Conservation (phyloP, 306 rosid species). For the Prunus persica region Prunus_persica_NCBIv2 NC_034016.1:14129001-14129500, state of each 20-base stretch:
- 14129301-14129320: slow-evolving; percentile 4
- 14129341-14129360: slow-evolving; percentile 60
- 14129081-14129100: slow-evolving; percentile 16
- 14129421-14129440: slow-evolving; percentile 86
- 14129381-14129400: slow-evolving; percentile 91
- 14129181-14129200: background rate
- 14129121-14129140: slow-evolving; percentile 1
- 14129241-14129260: background rate
- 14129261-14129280: background rate
- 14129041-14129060: slow-evolving; percentile 75
- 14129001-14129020: slow-evolving; percentile 88
- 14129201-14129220: background rate
- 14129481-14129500: slow-evolving; percentile 77
- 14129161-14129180: background rate
- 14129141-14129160: background rate
- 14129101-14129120: slow-evolving; percentile 13
- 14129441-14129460: slow-evolving; percentile 91
- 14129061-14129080: slow-evolving; percentile 27
- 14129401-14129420: slow-evolving; percentile 86
- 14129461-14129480: slow-evolving; percentile 86
- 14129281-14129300: background rate
- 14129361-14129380: slow-evolving; percentile 74
- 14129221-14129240: background rate
- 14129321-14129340: background rate
- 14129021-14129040: slow-evolving; percentile 89